Base-by-base conservation (phyloP, 768 basidiomycete species). In the Naganishia onofrii region DNA sequence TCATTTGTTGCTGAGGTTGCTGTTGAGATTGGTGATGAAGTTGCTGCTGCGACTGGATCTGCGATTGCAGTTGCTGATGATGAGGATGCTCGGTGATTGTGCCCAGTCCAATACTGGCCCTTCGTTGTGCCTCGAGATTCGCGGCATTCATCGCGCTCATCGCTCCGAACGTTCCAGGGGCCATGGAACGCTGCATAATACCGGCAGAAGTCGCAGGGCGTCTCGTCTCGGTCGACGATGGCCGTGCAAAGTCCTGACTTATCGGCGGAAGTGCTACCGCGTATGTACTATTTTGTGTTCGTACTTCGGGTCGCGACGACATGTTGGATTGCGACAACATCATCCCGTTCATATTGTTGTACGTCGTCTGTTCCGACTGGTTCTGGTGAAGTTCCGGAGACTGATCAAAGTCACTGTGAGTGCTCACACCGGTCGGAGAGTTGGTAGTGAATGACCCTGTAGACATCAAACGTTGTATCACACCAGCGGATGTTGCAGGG, bases 141-240 rank as follows among this genome's bases (percentile, higher is more conserved):
- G 31, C 28, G 26, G 28, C 52, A 31, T 57, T 38, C 17, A 51
- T 29, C 23, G 44, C 44, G 21, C 58, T 51, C 55, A 63, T 46
- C 29, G 56, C 46, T 23, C 68, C 56, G 34, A 69, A 54, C 68
- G 58, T 69, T 15, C 56, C 57, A 1, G 68, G 57, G n/a, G 56
- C 68, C 29, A 48, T 51, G 29, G 53, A 42, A 0, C 66, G 56
- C 28, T 77, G 74, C 10, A 79, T 51, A 8, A 77, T 77, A 17
- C 80, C 80, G 6, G 76, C 77, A 28, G 77, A 76, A 19, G 80
- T 81, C 1, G 78, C 77, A 13, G 80, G 80, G 36, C 80, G 70
- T 28, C 77, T 73, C 3, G 77, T 75, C 34, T 78, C 78, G 51
- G 57, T 74, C 17, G 67, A n/a, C 19, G 70, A 75, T 13, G 78